Conservation (phyloP, 1,284 basidiomycete species). For the Gomphus bonarii region DNA sequence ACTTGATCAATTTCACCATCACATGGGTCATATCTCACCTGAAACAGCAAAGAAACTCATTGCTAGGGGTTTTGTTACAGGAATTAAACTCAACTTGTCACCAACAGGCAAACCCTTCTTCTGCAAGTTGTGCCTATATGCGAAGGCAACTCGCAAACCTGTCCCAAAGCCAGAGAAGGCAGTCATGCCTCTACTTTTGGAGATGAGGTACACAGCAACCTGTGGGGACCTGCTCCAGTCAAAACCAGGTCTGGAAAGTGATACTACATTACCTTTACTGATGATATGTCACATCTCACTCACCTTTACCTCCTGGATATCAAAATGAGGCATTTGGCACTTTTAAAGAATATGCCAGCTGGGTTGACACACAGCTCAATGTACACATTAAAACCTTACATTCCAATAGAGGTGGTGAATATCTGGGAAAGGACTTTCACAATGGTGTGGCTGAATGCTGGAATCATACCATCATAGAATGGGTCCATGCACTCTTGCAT, state of each 20-base stretch:
- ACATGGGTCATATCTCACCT: no score
- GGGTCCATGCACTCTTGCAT: conserved; percentile 18
- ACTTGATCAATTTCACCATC: no score
- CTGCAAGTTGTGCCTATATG: no score
- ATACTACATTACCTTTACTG: background rate
- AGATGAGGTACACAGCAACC: conserved; percentile 19
- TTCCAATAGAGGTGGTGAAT: no score
- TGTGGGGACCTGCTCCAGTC: background rate
- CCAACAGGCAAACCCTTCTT: no score
- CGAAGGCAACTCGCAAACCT: background rate
- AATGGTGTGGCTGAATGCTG: conserved; percentile 14
- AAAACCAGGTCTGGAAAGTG: background rate
- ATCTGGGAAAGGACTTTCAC: conserved; percentile 5
- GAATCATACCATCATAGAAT: conserved; percentile 12
- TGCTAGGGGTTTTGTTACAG: no score
- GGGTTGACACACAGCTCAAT: conserved; percentile 19
- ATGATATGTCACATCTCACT: conserved; percentile 16
- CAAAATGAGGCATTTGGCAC: conserved; percentile 20
- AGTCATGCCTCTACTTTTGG: conserved; percentile 11
- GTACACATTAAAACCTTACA: conserved; percentile 13
- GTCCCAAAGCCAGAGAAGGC: conserved; percentile 12
- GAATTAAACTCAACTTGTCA: no score
- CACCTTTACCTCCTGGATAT: conserved; percentile 18
- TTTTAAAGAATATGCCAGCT: conserved; percentile 22
- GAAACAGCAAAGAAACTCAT: no score